Evolutionary conservation across 1,284 basidiomycete species (phyloP), one percentile per base, ranked within the genome.

Genomic region (Cutaneotrichosporon cavernicola): DNA sequence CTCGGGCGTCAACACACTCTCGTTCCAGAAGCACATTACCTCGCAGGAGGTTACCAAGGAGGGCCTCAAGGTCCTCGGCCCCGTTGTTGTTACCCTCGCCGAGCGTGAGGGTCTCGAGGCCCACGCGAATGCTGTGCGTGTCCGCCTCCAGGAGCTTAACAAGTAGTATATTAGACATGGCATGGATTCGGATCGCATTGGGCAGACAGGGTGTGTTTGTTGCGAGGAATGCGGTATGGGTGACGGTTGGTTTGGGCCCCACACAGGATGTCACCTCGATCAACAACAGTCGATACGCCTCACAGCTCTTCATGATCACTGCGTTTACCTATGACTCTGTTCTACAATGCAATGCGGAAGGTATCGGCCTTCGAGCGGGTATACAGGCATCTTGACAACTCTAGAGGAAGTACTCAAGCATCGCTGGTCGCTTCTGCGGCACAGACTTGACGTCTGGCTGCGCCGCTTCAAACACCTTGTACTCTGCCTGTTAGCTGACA

Each of bases 1-100:
- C 83, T 95, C 92, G 70, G 97, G 97, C 18, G 97, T 99, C 71
- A 98, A 97, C 81, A 98, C 96, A 0, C 84, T 88, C 22, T 94
- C 94, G 1, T 99, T 99, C 89, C 94, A 98, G 81, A 99, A 99
- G 81, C 91, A 98, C 81, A 97, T 99, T 75, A 99, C 97, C 7
- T 91, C 91, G 9, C 97, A 99, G 79, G 90, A 94, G 74, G 86
- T 99, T 32, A 91, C 92, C 5, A 80, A 84, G 16, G 87, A 87
- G 21, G 97, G 97, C 7, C 83, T 99, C 60, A 83, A 84, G 70
- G 83, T 77, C 3, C 84, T 99, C 26, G 97, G 97, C 3, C 95
- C 96, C 10, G 85, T 91, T 14, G 97, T 99, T 6, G 89, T 88
- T 30, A 91, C 89, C 18, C 82, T 99, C 34, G 97, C 97, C 2